Evolutionary conservation across 1,284 basidiomycete species (phyloP).

Genomic region (Gymnopus androsaceus): DNA sequence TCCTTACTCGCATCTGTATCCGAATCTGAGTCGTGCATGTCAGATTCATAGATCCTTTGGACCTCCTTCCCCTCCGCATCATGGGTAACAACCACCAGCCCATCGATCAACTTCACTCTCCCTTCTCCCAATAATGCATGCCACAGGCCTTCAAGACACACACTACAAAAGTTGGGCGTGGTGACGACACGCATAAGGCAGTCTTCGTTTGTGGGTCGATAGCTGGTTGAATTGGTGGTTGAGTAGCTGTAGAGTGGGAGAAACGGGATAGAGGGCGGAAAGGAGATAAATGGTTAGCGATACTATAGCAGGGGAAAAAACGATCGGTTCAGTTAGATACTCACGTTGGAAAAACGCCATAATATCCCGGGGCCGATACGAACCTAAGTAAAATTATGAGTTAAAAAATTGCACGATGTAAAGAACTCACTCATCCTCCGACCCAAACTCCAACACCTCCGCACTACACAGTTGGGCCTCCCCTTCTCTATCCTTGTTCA

Average conservation of each 20-base stretch:
- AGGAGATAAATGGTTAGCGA: neutral
- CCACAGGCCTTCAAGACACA: conserved; percentile 77
- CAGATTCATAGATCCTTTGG: conserved; percentile 36
- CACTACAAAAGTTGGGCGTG: conserved; percentile 72
- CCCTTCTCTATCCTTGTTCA: conserved; percentile 51
- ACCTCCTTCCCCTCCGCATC: neutral
- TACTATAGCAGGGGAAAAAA: neutral
- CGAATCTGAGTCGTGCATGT: conserved; percentile 30
- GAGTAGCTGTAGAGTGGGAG: conserved; percentile 49
- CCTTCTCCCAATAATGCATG: conserved; percentile 56
- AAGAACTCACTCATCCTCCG: conserved; percentile 51
- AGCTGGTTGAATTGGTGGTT: conserved; percentile 59
- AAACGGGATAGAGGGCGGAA: neutral
- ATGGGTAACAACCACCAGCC: neutral
- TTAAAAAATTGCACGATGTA: neutral
- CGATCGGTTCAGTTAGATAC: conserved; percentile 18
- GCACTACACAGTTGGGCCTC: conserved; percentile 74
- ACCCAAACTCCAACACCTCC: conserved; percentile 78
- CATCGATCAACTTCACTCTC: conserved; percentile 65
- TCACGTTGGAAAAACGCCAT: conserved; percentile 77
- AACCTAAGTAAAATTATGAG: conserved; percentile 50
- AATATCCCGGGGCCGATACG: conserved; percentile 55
- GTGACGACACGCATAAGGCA: conserved; percentile 83
- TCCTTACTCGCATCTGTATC: no score
- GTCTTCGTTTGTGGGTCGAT: conserved; percentile 79